phyloP scores from a whole-genome alignment of 164 flowering plant genomes.

The Annona cherimola region DNA sequence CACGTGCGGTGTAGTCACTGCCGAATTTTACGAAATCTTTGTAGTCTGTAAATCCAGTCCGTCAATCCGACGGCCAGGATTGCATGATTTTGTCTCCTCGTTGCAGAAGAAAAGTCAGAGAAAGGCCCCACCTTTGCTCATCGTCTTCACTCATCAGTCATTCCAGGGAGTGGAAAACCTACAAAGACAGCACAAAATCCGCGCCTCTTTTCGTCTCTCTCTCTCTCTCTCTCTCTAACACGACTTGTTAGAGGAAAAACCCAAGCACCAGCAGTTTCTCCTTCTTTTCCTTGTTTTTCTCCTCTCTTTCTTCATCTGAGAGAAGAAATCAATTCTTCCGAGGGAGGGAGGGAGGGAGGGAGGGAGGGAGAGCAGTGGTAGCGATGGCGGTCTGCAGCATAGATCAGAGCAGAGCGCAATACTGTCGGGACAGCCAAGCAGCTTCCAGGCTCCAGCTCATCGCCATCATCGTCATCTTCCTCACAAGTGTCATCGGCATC shows the following conservation, averaged over 20 bases:
- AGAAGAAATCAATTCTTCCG: not conserved
- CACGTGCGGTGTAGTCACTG: not conserved
- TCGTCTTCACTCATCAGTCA: not conserved
- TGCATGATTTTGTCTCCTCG: not conserved
- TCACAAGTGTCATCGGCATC: conserved; percentile 56
- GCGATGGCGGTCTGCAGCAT: conserved; percentile 30
- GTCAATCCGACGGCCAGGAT: not conserved
- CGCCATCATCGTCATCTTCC: conserved; percentile 43
- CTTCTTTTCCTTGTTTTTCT: no score
- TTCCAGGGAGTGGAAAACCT: not conserved
- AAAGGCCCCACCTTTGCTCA: not conserved
- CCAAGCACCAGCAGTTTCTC: not conserved
- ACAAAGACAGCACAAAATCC: not conserved
- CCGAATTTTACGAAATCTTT: not conserved
- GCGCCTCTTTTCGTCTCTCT: not conserved
- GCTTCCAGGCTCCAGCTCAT: conserved; percentile 49
- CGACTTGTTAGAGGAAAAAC: not conserved
- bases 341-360: not conserved
- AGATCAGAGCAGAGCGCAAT: conserved; percentile 26
- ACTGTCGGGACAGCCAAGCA: conserved; percentile 47
- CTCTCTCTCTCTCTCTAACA: not conserved
- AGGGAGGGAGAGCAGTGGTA: not conserved
- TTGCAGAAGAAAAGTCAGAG: not conserved
- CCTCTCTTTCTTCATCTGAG: not conserved
- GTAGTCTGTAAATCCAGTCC: not conserved